phyloP scores from a whole-genome alignment of 257 asterid genomes.

The Dorcoceras hygrometricum region DNA sequence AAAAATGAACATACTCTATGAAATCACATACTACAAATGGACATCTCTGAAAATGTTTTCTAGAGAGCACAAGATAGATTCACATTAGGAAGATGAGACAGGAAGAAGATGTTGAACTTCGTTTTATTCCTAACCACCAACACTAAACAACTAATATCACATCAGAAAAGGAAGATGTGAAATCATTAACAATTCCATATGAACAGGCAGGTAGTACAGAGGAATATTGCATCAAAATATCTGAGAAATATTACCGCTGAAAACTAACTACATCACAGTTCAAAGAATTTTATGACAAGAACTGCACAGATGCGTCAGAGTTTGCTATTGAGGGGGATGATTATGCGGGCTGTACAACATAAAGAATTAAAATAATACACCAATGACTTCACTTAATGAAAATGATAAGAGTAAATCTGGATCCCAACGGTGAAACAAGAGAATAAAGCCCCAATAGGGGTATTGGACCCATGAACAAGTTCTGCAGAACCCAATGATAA shows the following conservation, averaged over 20 bases:
- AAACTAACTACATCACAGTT: too few species aligned
- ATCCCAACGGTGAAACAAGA: neutral
- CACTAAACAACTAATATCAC: neutral
- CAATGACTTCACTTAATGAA: neutral
- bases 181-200: neutral
- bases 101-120: neutral
- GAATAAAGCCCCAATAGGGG: neutral
- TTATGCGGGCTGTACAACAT: neutral
- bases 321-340: neutral
- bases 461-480: constrained; percentile 5
- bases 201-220: neutral
- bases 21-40: neutral
- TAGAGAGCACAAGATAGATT: neutral
- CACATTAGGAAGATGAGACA: neutral
- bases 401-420: neutral
- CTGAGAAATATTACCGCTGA: too few species aligned
- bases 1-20: too few species aligned
- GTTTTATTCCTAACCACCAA: neutral
- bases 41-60: neutral
- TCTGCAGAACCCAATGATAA: neutral
- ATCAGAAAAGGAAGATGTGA: neutral
- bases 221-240: neutral
- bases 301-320: neutral
- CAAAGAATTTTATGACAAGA: too few species aligned
- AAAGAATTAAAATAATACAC: neutral